phyloP scores from a whole-genome alignment of 345 rosid species.

The Hibiscus syriacus region DNA sequence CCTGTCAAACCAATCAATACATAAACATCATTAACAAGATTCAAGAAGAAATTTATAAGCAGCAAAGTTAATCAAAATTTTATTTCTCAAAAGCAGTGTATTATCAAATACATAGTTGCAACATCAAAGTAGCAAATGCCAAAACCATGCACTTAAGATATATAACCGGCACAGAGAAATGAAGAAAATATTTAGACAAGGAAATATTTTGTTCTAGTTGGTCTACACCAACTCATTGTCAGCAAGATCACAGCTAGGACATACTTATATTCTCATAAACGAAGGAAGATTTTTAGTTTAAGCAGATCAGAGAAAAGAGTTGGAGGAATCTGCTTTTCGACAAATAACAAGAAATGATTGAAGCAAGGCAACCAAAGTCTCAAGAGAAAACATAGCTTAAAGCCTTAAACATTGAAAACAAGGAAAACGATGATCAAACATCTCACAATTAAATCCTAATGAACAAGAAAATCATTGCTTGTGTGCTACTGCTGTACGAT shows the following conservation, averaged over 20 bases:
- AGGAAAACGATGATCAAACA: background rate
- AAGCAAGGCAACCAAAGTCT: background rate
- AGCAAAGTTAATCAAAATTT: constrained; percentile 4
- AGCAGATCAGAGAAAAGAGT: background rate
- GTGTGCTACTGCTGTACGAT: background rate
- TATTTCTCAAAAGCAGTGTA: background rate
- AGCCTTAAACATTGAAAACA: background rate
- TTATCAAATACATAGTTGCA: background rate
- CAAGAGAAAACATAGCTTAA: background rate
- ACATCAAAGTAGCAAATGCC: background rate
- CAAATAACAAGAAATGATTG: background rate
- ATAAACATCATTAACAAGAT: constrained; percentile 12
- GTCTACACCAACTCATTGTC: background rate
- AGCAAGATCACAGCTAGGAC: background rate
- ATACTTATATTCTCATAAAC: background rate
- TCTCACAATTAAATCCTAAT: background rate
- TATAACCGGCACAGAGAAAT: background rate
- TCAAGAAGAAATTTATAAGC: constrained; percentile 4
- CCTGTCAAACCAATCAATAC: constrained; percentile 40
- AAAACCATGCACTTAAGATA: background rate
- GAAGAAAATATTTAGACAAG: background rate
- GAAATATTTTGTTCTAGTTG: background rate
- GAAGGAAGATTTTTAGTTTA: background rate
- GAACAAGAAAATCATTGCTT: background rate
- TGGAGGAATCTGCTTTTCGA: background rate